Evolutionary conservation across 2,329 filamentous ascomycete genomes (phyloP).

Genomic region (Colletotrichum navitas): DNA sequence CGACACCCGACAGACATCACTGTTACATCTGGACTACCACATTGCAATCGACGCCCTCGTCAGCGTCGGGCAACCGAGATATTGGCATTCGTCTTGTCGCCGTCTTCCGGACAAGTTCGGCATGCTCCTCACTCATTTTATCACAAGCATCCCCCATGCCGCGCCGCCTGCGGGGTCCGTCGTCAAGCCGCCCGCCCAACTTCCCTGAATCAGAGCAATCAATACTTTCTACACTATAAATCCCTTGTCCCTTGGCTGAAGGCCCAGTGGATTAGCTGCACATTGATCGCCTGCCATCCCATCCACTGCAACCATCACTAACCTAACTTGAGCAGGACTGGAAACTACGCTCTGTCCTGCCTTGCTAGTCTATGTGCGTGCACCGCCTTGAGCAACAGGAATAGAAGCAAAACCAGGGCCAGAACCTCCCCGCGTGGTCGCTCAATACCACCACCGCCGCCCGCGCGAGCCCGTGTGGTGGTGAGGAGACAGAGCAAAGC

Average conservation of each 20-base stretch:
- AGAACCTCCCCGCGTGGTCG: not conserved
- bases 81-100: not conserved
- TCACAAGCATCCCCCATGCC: constrained; percentile 11
- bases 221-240: not conserved
- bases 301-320: constrained; percentile 5
- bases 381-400: not conserved
- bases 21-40: constrained; percentile 4
- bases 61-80: not conserved
- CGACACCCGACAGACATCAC: not conserved
- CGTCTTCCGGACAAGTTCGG: not conserved
- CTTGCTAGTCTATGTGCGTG: not conserved
- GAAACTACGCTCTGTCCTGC: constrained; percentile 7
- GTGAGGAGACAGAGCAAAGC: constrained; percentile 6
- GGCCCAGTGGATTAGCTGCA: constrained; percentile 22
- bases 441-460: not conserved
- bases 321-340: not conserved
- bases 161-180: not conserved
- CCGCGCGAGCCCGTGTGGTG: constrained; percentile 1
- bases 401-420: constrained; percentile 13
- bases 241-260: not conserved
- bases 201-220: constrained; percentile 9
- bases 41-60: not conserved
- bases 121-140: not conserved
- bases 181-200: not conserved
- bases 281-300: constrained; percentile 26